These are phyloP conservation scores for Entelexis paramagnoliae DNA, from an alignment of 1,139 yeast species.

Conservation along the genomic window DNA sequence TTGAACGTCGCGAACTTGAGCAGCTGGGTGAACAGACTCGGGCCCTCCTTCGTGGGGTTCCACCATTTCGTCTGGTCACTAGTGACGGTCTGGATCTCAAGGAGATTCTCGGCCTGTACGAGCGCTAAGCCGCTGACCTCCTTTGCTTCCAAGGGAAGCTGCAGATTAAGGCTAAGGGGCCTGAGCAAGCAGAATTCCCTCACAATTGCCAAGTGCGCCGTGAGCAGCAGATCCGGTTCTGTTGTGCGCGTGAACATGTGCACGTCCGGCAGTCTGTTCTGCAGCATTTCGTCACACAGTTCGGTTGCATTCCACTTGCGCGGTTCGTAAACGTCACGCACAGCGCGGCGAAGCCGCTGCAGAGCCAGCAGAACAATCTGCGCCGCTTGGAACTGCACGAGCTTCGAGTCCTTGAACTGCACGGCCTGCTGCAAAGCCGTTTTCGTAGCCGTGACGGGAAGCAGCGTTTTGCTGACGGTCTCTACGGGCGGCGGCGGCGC, in stretches of 20 bases:
- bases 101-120: conserved; percentile 28
- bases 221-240: conserved; percentile 32
- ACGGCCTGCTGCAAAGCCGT: conserved; percentile 37
- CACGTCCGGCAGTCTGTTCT: conserved; percentile 42
- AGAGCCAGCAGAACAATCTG: conserved; percentile 51
- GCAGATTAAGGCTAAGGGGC: conserved; percentile 12
- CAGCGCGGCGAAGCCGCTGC: conserved; percentile 38
- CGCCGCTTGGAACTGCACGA: conserved; percentile 57
- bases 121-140: conserved; percentile 25
- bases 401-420: conserved; percentile 36
- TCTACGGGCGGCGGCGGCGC: neutral
- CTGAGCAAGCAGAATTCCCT: conserved; percentile 10
- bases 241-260: conserved; percentile 28
- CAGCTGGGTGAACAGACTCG: conserved; percentile 47
- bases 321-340: conserved; percentile 35
- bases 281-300: conserved; percentile 34
- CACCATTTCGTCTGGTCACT: conserved; percentile 51
- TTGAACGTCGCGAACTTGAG: conserved; percentile 40
- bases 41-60: conserved; percentile 30
- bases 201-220: conserved; percentile 21
- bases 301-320: conserved; percentile 36
- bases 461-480: conserved; percentile 28
- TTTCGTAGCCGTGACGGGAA: conserved; percentile 60
- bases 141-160: conserved; percentile 16
- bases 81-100: conserved; percentile 30